Evolutionary conservation across 2,329 filamentous ascomycete genomes (phyloP), one percentile per base, ranked within the genome.

Genomic region (Reticulascus tulasneorum): DNA sequence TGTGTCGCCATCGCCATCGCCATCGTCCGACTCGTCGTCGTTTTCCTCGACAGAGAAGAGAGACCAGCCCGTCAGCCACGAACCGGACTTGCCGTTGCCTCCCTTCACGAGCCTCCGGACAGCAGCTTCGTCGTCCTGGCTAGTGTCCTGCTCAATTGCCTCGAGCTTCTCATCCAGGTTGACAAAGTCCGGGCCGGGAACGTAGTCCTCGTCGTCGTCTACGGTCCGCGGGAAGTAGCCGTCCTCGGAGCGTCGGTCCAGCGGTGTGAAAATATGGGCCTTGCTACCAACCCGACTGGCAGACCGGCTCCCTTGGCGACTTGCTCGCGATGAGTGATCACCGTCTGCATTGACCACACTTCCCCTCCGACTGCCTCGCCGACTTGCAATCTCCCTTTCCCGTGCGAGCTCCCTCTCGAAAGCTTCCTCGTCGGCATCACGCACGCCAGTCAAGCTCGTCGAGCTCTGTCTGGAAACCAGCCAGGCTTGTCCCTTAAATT

Each of bases 401-500:
- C 67, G 64, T 10, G 65, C 68, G 16, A 75, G 56, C 51, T 76
- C 69, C 29, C 63, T 59, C 48, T 77, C 70, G 40, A 73, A 66
- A 9, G 63, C 68, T 41, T 73, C 71, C 24, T 77, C 73, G 5
- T 76, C 74, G 4, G 64, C 63, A 22, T 75, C 69, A 7, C 60
- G 63, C 51, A 71, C 57, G 17, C 67, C 74, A 1, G 69, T 61
- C 13, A 84, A 65, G 50, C 73, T 81, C 8, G 78, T 84, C 2
- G 79, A 82, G 53, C 77, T 82, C 36, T 74, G 76, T 29, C 78
- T 69, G 17, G 78, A 77, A n/a, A 76, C 65, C 15, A 86, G 70
- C 82, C 82, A 86, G 11, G 73, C 63, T 56, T 85, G 80, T 11
- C 82, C 82, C 58, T 84, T 84, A 50, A 67, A 79, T 52, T 85